Evolutionary conservation across 495 filamentous ascomycete genomes (phyloP), one percentile per base, ranked within the genome.

Genomic region (Choiromyces venosus): DNA sequence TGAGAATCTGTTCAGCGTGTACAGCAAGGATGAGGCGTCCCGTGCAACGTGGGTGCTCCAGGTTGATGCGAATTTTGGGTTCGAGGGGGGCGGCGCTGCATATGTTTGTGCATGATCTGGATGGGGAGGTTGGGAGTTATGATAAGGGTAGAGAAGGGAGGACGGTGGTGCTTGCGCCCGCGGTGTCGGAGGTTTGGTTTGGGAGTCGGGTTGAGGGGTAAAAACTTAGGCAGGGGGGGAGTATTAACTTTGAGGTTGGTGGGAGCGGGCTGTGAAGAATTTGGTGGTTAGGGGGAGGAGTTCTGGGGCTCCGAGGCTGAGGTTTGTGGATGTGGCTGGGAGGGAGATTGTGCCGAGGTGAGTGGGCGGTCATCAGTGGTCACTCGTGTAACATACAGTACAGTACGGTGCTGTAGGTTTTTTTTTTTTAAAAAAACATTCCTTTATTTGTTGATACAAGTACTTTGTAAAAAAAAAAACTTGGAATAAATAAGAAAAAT

Each of bases 1-100:
- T 1, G 80, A 71, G 2, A 87, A 86, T 68, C 84, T 84, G 9
- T 78, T 88, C 21, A 82, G 79, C 21, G 82, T 86, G 81, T 88
- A 88, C 72, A 78, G 71, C 33, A 78, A 78, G n/a, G 79, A 82
- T 10, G 40, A 76, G 9, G 72, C 73, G 44, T 83, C 85, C 6
- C 39, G 74, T 42, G 73, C 71, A 1, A 72, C 65, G 12, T 73
- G 73, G 75, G 46, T 78, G 7, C 87, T 87, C 71, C 87, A 88
- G 79, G 86, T 87, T 46, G 87, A 88, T 81, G 86, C 87, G 14
- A 88, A 88, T 77, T 88, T 86, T 70, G 87, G 85, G n/a, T 7
- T 73, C 83, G 6, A 80, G 82, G 46, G 86, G 83, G 1, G 86
- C 85, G 14, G 80, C 86, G 69, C 56, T 86, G 38, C 76, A 75